A percentile compares a stretch with the other conserved stretches of the same genome.
Evolutionary conservation across 805 yeast species (phyloP).

Genomic region (Pichia occidentalis): DNA sequence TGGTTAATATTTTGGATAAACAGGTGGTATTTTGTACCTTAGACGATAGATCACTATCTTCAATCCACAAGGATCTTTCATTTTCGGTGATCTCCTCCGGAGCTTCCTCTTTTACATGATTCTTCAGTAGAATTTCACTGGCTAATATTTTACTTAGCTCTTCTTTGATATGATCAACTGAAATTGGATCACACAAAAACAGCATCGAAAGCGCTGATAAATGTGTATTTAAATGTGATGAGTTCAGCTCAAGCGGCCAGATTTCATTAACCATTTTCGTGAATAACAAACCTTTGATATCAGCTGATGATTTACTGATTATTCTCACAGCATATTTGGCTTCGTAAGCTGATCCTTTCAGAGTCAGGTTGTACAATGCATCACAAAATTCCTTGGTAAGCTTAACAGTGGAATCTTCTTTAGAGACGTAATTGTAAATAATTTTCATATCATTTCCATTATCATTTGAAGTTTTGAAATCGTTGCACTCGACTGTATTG

Average conservation of each 20-base stretch:
- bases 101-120: slow-evolving; percentile 34
- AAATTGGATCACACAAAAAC: slow-evolving; percentile 39
- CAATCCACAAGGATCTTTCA: slow-evolving; percentile 24
- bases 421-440: slow-evolving; percentile 47
- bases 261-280: slow-evolving; percentile 35
- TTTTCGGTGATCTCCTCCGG: slow-evolving; percentile 15
- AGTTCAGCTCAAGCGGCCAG: slow-evolving; percentile 44
- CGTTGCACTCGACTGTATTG: background rate
- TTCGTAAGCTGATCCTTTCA: slow-evolving; percentile 49
- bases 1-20: slow-evolving; percentile 31
- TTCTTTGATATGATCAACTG: slow-evolving; percentile 44
- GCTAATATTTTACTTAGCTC: slow-evolving; percentile 56
- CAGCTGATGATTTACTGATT: slow-evolving; percentile 39
- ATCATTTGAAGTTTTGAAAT: slow-evolving; percentile 5
- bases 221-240: slow-evolving; percentile 43
- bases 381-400: slow-evolving; percentile 39
- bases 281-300: slow-evolving; percentile 33
- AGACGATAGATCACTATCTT: slow-evolving; percentile 19
- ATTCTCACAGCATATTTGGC: slow-evolving; percentile 61
- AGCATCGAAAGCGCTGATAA: slow-evolving; percentile 57
- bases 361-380: slow-evolving; percentile 41
- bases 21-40: slow-evolving; percentile 15
- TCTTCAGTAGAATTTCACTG: slow-evolving; percentile 53
- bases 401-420: slow-evolving; percentile 17
- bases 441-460: slow-evolving; percentile 47